These are phyloP conservation scores for Picea abies DNA, from an alignment of 83 land plant species.

Conservation along the genomic window DNA sequence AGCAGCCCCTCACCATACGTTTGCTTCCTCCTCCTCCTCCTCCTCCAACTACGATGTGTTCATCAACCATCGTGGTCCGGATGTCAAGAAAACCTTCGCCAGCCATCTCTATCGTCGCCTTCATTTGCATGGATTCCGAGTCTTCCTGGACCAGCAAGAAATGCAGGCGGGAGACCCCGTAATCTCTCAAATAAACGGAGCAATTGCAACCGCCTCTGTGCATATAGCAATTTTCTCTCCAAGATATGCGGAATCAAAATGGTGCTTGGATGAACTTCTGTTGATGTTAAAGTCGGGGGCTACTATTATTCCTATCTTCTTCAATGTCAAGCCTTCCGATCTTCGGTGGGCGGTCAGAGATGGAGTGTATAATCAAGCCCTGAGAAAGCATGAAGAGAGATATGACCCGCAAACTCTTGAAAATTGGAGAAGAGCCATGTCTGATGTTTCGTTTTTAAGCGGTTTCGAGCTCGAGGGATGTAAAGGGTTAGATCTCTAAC, in stretches of 20 bases:
- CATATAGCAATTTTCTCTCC: neutral
- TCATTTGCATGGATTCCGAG: neutral
- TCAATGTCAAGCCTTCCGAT: neutral
- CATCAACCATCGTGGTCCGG: too few relatives aligned
- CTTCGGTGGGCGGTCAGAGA: neutral
- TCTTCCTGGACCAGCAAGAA: neutral
- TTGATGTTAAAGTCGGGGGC: neutral
- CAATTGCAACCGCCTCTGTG: neutral
- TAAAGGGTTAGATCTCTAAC: neutral
- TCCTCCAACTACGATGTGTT: too few relatives aligned
- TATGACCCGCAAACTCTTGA: neutral
- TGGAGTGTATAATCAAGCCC: neutral
- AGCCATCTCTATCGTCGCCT: slow-evolving; percentile 2
- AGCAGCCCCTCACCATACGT: too few relatives aligned
- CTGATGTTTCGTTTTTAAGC: neutral
- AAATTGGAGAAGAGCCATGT: neutral
- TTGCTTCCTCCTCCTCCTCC: too few relatives aligned
- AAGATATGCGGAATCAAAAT: neutral
- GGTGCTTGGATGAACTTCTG: slow-evolving; percentile 1
- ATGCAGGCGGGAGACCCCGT: neutral
- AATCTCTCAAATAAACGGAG: neutral
- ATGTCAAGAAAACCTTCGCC: neutral
- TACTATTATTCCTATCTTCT: neutral
- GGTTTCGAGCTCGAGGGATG: slow-evolving; percentile 11
- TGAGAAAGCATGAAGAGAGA: neutral